Evolutionary conservation across 2,329 filamentous ascomycete species (phyloP).

Genomic region (Aspergillus sp.): DNA sequence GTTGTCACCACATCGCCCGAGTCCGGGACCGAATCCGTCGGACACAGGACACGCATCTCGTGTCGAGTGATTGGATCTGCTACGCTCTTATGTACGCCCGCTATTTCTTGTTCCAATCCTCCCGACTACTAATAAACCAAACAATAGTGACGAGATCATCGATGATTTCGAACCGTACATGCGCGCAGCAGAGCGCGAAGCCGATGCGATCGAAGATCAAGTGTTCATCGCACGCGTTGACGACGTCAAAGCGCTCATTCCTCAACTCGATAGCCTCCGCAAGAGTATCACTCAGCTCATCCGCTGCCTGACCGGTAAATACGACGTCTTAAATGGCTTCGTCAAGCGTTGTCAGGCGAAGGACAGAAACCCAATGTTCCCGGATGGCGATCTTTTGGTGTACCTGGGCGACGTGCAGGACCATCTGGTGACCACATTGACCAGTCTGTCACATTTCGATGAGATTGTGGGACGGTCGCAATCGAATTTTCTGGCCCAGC

Average conservation of each 20-base stretch:
- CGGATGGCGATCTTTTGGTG: conserved; percentile 88
- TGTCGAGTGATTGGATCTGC: conserved; percentile 97
- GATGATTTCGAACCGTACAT: conserved; percentile 90
- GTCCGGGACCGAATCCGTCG: conserved; percentile 86
- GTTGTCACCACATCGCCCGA: conserved; percentile 78
- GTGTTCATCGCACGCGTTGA: conserved; percentile 89
- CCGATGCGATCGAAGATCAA: conserved; percentile 89
- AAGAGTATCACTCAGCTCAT: conserved; percentile 92
- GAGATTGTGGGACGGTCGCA: conserved; percentile 93
- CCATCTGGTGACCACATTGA: conserved; percentile 97
- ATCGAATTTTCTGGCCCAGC: conserved; percentile 90
- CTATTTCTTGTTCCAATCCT: background rate
- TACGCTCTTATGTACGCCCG: conserved; percentile 84
- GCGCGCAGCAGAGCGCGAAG: conserved; percentile 76
- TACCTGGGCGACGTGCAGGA: conserved; percentile 98
- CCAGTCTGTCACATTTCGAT: conserved; percentile 88
- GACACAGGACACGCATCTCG: conserved; percentile 84
- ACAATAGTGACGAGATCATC: conserved; percentile 81
- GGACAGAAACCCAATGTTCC: conserved; percentile 88
- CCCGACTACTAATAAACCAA: background rate
- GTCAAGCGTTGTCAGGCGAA: conserved; percentile 84
- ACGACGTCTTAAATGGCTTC: conserved; percentile 93
- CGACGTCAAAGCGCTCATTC: conserved; percentile 81
- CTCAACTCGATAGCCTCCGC: conserved; percentile 80
- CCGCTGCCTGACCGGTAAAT: conserved; percentile 87